Evolutionary conservation across 2,329 filamentous ascomycete genomes (phyloP).

Genomic region (Helminthosporium solani): DNA sequence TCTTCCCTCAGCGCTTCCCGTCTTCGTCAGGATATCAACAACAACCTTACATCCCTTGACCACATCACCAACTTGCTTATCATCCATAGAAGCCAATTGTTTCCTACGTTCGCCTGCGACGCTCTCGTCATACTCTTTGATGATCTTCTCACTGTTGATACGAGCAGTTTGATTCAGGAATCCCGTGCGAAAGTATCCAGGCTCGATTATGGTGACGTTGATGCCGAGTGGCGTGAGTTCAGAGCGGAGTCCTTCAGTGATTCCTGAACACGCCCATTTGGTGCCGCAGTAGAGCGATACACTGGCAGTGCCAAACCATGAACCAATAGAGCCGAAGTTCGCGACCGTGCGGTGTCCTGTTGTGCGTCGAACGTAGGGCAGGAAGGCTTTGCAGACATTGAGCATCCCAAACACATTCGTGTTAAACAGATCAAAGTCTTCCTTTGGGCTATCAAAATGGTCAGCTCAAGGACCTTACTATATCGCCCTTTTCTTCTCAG

Average conservation of each 20-base stretch:
- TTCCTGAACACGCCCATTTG: constrained; percentile 48
- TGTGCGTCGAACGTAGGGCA: constrained; percentile 50
- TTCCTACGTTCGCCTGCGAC: constrained; percentile 36
- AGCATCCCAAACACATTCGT: constrained; percentile 58
- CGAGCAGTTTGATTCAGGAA: constrained; percentile 40
- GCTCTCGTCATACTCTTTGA: constrained; percentile 38
- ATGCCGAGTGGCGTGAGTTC: constrained; percentile 51
- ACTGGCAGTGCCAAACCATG: constrained; percentile 42
- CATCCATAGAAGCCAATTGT: constrained; percentile 41
- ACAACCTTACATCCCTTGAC: constrained; percentile 55
- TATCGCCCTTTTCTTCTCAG: neutral
- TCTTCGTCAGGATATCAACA: constrained; percentile 57
- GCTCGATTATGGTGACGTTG: constrained; percentile 49
- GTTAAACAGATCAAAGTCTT: constrained; percentile 48
- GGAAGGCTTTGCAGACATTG: constrained; percentile 51
- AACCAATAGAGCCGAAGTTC: constrained; percentile 52
- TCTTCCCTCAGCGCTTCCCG: constrained; percentile 51
- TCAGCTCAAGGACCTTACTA: neutral
- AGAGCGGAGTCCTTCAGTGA: constrained; percentile 46
- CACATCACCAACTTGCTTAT: constrained; percentile 58
- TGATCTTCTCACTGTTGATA: constrained; percentile 15
- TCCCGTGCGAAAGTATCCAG: constrained; percentile 54
- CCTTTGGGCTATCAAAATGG: constrained; percentile 31
- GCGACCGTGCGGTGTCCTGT: constrained; percentile 46
- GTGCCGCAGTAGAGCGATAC: constrained; percentile 50